Evolutionary conservation across 106 monocot genomes (phyloP), one percentile per base, ranked within the genome.

Genomic region (Gastrodia elata): DNA sequence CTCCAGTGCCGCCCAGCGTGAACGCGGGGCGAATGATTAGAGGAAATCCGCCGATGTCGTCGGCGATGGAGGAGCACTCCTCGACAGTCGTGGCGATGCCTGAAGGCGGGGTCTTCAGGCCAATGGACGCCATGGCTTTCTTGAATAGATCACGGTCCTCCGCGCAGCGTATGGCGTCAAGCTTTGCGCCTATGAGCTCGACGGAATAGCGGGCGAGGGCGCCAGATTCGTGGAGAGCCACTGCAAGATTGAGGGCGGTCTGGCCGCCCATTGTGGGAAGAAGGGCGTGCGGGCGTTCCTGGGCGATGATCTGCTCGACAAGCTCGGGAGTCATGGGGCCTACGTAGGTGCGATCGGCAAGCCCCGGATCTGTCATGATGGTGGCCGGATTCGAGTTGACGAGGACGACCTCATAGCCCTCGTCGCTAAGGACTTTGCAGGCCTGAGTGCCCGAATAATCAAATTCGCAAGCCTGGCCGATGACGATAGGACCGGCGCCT

Each of bases 251-350:
- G 80, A 97, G 93, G 2, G 97, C 97, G 1, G 97, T 97, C 86
- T 97, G 97, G 24, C 97, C 97, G 35, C 97, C 97, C 97, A 97
- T 97, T 46, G 97, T 97, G 64, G 97, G 97, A 56, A 97, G 90
- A 15, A 97, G 73, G 8, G 97, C 93, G 64, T 97, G 86, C 24
- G 97, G 97, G 28, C 86, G 87, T 82, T 97, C 97, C 42, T 64
- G 26, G 22, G 76, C 82, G 73, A 97, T 76, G 78, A 97, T 68
- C 44, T 80, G 84, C 77, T 86, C 93, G 55, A 97, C 81, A 65
- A 93, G 81, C 18, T 88, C 86, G 0, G 93, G 93, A 68, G 93
- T 91, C 93, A 97, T 93, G 75, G 97, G 97, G 43, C 87, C 86
- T 27, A 97, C 82, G 70, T 97, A 97, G 76, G 97, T 97, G 39